Evolutionary conservation across 768 basidiomycete genomes (phyloP), one percentile per base, ranked within the genome.

Genomic region (Tylopilus felleus): DNA sequence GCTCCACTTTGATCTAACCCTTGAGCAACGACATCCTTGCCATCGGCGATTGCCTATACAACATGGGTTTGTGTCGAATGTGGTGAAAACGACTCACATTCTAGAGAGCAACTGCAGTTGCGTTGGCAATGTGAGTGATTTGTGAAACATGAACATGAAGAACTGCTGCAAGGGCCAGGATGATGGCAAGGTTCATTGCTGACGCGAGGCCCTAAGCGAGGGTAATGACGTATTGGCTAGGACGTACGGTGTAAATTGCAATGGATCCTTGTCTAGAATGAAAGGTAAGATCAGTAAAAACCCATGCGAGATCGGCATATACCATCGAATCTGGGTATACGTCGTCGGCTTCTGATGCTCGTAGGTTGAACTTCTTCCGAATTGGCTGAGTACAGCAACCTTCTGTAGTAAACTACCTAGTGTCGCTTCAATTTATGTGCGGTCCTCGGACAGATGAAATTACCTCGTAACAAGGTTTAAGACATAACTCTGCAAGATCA

Each of bases 391-490:
- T 28, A 47, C 25, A 70, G 5, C n/a, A 58, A 33, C 16, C 44
- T 55, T 17, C 44, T 52, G 43, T 70, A 58, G 44, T 69, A 47
- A 41, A 55, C 47, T 13, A 72, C 65, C 69, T 70, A 23, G 19
- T 22, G 44, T 49, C 27, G 21, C 47, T 44, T 65, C 44, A 60
- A 46, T 1, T 47, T n/a, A 29, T 29, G 28, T 8, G 25, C 38
- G 28, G 5, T 19, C 39, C 28, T 29, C 21, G 5, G 39, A 23
- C 17, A 23, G 25, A 43, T 27, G 7, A 25, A 21, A 51, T 25
- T 47, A 85, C 86, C 73, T 88, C 82, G 27, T 68, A 66, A 64
- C 87, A 89, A 6, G 84, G 79, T 56, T 80, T 83, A 10, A 73
- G 72, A 63, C 80, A 80, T 16, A 87, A 67, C 1, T 71, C 62